Evolutionary conservation across 345 rosid genomes (phyloP).

Genomic region (Brassica rapa): DNA sequence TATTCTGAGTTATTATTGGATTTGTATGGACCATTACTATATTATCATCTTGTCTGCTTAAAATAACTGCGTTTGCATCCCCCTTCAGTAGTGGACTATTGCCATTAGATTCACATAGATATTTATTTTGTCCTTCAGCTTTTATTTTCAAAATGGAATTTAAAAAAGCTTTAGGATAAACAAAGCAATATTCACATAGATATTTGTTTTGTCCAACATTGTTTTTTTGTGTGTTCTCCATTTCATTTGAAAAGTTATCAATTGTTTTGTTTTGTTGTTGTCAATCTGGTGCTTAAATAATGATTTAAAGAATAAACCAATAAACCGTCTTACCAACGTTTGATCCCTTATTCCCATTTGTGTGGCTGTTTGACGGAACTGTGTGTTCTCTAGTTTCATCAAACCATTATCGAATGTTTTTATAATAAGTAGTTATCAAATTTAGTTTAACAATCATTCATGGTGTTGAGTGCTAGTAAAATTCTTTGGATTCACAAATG

Average conservation of each 20-base stretch:
- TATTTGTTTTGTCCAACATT: background rate
- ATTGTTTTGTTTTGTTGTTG: background rate
- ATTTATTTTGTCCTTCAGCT: background rate
- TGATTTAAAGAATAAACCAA: background rate
- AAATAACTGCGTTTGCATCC: background rate
- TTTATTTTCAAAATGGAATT: background rate
- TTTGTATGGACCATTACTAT: constrained; percentile 32
- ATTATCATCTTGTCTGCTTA: constrained; percentile 5
- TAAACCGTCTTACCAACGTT: background rate
- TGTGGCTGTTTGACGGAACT: background rate
- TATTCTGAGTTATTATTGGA: constrained; percentile 21
- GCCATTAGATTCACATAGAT: background rate
- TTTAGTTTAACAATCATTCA: background rate
- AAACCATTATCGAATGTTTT: background rate
- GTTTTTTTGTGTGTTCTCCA: background rate
- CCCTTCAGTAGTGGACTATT: background rate
- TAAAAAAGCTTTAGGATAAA: background rate
- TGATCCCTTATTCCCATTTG: background rate
- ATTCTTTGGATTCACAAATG: background rate
- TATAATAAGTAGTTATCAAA: background rate
- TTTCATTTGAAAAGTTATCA: background rate
- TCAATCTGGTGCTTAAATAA: background rate
- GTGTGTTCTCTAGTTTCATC: background rate
- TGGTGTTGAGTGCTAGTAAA: background rate
- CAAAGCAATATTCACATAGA: background rate